phyloP scores from a whole-genome alignment of 2,329 filamentous ascomycete genomes.

The Teratosphaeria zuluensis region DNA sequence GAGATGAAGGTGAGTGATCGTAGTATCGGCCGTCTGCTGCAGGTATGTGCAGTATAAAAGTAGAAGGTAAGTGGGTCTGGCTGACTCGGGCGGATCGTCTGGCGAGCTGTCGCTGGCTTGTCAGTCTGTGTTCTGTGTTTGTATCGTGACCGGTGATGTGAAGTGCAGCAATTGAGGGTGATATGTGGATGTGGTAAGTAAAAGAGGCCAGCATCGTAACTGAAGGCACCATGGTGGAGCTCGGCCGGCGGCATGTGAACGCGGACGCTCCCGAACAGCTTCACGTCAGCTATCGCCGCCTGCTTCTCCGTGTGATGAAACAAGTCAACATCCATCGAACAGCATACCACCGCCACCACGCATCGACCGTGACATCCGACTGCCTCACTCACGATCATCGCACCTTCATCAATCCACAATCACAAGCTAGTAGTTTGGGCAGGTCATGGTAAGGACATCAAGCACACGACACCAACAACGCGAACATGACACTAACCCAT shows the following conservation, averaged over 20 bases:
- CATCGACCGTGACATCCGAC: background rate
- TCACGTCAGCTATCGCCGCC: background rate
- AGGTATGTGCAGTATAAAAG: background rate
- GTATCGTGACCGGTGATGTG: background rate
- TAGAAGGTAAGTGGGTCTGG: background rate
- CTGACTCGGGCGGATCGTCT: background rate
- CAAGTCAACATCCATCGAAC: background rate
- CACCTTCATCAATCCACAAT: background rate
- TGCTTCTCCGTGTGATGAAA: background rate
- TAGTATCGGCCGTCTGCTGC: background rate
- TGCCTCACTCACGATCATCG: background rate
- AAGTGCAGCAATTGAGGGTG: background rate
- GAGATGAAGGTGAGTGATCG: background rate
- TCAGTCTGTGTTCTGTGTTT: background rate
- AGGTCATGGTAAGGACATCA: background rate
- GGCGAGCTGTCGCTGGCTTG: background rate
- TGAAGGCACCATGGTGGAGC: background rate
- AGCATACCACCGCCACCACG: background rate
- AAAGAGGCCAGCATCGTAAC: background rate
- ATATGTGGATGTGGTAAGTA: background rate
- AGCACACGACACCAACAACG: slow-evolving; percentile 1
- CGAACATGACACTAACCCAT: slow-evolving; percentile 4
- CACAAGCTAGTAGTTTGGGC: background rate
- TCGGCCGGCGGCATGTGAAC: background rate
- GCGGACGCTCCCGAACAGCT: background rate